Percentiles rank a stretch among this genome's conserved stretches.
phyloP scores from a whole-genome alignment of 192 early-diverging fungal species.

The Umbelopsis vinacea region DNA sequence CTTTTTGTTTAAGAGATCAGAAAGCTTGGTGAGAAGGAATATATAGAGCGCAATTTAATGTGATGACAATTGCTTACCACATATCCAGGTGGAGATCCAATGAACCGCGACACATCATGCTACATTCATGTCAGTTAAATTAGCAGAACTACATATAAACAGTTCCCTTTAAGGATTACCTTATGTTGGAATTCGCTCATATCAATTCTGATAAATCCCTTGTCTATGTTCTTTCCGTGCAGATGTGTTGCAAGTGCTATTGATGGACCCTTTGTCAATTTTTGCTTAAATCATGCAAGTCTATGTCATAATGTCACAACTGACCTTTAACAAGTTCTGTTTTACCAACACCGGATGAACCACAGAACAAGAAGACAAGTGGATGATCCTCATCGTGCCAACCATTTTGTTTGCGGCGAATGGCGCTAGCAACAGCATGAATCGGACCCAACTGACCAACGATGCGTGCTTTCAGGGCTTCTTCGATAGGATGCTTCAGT shows the following conservation, averaged over 20 bases:
- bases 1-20: conserved; percentile 6
- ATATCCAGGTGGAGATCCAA: conserved; percentile 51
- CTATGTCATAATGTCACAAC: not conserved
- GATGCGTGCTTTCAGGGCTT: conserved; percentile 40
- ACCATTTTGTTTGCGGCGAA: conserved; percentile 51
- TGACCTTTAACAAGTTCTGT: conserved; percentile 49
- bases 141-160: not conserved
- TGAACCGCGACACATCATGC: conserved; percentile 50
- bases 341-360: conserved; percentile 50
- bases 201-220: conserved; percentile 49
- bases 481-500: conserved; percentile 45
- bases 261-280: not conserved
- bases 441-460: conserved; percentile 51
- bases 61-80: conserved; percentile 26
- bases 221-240: conserved; percentile 43
- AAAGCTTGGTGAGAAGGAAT: not conserved
- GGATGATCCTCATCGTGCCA: conserved; percentile 56
- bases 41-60: not conserved
- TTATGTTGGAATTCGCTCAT: conserved; percentile 53
- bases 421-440: conserved; percentile 48
- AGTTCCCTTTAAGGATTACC: conserved; percentile 5
- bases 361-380: conserved; percentile 49
- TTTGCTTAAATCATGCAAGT: not conserved
- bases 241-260: conserved; percentile 41
- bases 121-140: not conserved